A percentile compares a stretch with the other conserved stretches of the same genome.
Conservation (phyloP, 352 stramenopile genomes). For the Paralagenidium karlingii region DNA sequence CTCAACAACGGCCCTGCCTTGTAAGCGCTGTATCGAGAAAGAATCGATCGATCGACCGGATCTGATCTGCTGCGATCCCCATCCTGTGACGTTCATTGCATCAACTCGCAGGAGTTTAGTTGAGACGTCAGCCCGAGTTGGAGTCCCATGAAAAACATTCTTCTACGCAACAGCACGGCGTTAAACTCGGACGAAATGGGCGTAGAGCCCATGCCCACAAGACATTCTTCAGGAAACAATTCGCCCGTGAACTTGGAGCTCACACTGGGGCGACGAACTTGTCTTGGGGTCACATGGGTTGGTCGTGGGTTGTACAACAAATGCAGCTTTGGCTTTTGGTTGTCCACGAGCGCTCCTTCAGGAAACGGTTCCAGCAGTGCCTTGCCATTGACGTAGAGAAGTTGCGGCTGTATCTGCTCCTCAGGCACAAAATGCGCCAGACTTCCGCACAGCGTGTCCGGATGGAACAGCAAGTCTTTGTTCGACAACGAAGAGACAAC, state of each 20-base stretch:
- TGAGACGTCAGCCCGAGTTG: too few relatives aligned
- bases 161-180: slow-evolving; percentile 13
- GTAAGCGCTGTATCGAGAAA: too few relatives aligned
- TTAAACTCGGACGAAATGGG: slow-evolving; percentile 16
- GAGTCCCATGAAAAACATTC: slow-evolving; percentile 19
- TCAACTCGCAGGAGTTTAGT: too few relatives aligned
- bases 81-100: too few relatives aligned
- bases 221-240: slow-evolving; percentile 14
- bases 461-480: slow-evolving; percentile 20
- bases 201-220: slow-evolving; percentile 20
- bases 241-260: too few relatives aligned
- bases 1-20: too few relatives aligned
- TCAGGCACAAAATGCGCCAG: too few relatives aligned
- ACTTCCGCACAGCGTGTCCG: slow-evolving; percentile 20
- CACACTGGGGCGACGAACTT: not conserved
- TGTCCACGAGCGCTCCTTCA: slow-evolving; percentile 9
- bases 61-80: too few relatives aligned
- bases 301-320: slow-evolving; percentile 14
- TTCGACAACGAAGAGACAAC: slow-evolving; percentile 18
- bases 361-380: slow-evolving; percentile 39
- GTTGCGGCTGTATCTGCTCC: slow-evolving; percentile 7
- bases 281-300: slow-evolving; percentile 3
- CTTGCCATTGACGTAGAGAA: slow-evolving; percentile 48
- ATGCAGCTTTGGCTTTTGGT: slow-evolving; percentile 16
- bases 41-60: too few relatives aligned